Base-by-base conservation (phyloP, 2,329 filamentous ascomycete genomes). In the Juglanconis juglandina region DNA sequence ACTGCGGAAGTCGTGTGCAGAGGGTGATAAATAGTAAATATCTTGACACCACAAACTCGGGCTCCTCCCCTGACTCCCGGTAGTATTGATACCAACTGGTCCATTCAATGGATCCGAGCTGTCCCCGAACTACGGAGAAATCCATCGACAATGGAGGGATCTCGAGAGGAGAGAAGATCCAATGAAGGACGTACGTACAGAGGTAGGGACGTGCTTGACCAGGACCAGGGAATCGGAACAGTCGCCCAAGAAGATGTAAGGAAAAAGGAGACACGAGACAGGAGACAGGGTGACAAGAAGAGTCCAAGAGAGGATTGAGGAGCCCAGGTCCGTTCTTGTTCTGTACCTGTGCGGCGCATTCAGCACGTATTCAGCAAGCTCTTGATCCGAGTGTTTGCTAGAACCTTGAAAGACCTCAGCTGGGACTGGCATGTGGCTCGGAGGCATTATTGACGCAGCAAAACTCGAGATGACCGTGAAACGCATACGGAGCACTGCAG, bases 141-240 rank as follows among this genome's bases (percentile, higher is more conserved):
- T 34, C 17, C 32, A 24, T 53, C 39, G 5, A 48, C 32, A 17
- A 10, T 53, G 7, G 33, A 11, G 13, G 39, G 30, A 41, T 42
- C 42, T 44, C 35, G 42, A 47, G 35, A 44, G 33, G 11, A 53
- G 48, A 34, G 8, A 51, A 17, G 32, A 24, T 30, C 10, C 24
- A 54, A 55, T 32, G 44, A 35, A 59, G 34, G 52, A 34, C 32
- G 30, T 34, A 30, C 13, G 52, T 52, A 35, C 34, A 54, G 37
- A 51, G 53, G 48, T 51, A 54, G 48, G 53, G 54, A 51, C 42
- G 50, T 56, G 53, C 49, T 32, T 35, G 33, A 52, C 57, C 49
- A 54, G 60, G 57, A 62, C 53, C 57, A 60, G 49, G 60, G 37
- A 50, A 13, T 55, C 60, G 60, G 57, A 50, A 48, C 32, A 57